These are phyloP conservation scores for Aspergillus conjunctus DNA, from an alignment of 495 filamentous ascomycete genomes.

Conservation along the genomic window DNA sequence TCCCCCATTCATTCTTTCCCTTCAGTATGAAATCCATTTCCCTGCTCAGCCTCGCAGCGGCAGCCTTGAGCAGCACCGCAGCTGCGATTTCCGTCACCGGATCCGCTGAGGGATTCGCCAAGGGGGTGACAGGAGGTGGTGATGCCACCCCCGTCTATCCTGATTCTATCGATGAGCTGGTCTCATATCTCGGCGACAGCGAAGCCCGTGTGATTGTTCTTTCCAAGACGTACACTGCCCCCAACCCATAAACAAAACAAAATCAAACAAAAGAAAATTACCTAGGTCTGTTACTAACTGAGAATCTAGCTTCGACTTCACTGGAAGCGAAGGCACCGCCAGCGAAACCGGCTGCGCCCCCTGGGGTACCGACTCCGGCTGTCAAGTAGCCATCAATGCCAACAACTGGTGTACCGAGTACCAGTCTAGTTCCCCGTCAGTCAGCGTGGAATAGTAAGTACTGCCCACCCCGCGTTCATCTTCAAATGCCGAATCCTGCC, in stretches of 20 bases:
- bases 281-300: too few species aligned
- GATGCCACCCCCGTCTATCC: slow-evolving; percentile 42
- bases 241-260: background rate
- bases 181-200: slow-evolving; percentile 45
- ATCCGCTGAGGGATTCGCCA: slow-evolving; percentile 45
- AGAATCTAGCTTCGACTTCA: slow-evolving; percentile 43
- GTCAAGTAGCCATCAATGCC: slow-evolving; percentile 57
- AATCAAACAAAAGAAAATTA: background rate
- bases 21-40: slow-evolving; percentile 25
- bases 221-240: slow-evolving; percentile 30
- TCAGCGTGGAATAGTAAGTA: slow-evolving; percentile 42
- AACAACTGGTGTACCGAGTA: slow-evolving; percentile 51
- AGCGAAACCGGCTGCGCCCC: slow-evolving; percentile 48
- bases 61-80: slow-evolving; percentile 23
- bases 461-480: background rate
- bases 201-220: slow-evolving; percentile 44
- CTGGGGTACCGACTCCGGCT: slow-evolving; percentile 45
- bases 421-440: slow-evolving; percentile 35
- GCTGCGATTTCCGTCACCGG: slow-evolving; percentile 37
- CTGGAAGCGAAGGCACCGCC: slow-evolving; percentile 44
- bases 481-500: too few species aligned
- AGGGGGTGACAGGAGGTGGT: slow-evolving; percentile 46
- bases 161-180: slow-evolving; percentile 41
- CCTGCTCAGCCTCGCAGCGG: slow-evolving; percentile 19
- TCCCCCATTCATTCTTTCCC: slow-evolving; percentile 17